Percentiles rank a stretch among this genome's conserved stretches.
Conservation (phyloP, 768 basidiomycete species). For the Lactarius deliciosus region DNA sequence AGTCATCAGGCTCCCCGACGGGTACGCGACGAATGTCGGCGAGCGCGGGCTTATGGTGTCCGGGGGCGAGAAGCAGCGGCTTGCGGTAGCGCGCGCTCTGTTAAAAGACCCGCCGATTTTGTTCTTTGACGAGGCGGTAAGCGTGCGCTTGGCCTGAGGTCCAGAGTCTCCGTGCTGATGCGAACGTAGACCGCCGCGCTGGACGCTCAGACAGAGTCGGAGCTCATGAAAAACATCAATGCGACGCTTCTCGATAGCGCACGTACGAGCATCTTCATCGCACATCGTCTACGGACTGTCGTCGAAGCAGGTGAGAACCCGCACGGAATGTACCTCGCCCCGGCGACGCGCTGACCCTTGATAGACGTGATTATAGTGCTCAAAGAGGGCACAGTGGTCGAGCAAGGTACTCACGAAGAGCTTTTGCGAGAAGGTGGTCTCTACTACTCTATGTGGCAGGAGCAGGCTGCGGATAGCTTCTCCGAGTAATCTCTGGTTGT, state of each 20-base stretch:
- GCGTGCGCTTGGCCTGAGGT: slow-evolving; percentile 34
- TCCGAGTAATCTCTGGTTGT: slow-evolving; percentile 19
- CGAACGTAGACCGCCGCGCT: slow-evolving; percentile 81
- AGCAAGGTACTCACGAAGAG: slow-evolving; percentile 92
- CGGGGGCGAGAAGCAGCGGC: slow-evolving; percentile 95
- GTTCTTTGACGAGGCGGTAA: slow-evolving; percentile 97
- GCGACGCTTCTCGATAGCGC: slow-evolving; percentile 67
- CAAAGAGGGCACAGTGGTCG: slow-evolving; percentile 84
- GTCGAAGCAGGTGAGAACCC: slow-evolving; percentile 74
- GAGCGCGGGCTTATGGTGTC: slow-evolving; percentile 98
- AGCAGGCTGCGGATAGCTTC: slow-evolving; percentile 50
- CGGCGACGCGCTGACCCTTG: background rate
- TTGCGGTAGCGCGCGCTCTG: slow-evolving; percentile 91
- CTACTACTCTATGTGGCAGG: slow-evolving; percentile 80
- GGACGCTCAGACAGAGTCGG: slow-evolving; percentile 92
- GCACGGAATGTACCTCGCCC: background rate
- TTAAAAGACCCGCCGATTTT: slow-evolving; percentile 94
- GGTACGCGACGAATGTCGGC: slow-evolving; percentile 88
- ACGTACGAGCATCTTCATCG: slow-evolving; percentile 95
- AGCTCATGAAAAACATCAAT: slow-evolving; percentile 94
- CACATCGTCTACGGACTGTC: slow-evolving; percentile 86
- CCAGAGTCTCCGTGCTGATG: background rate
- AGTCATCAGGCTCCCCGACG: slow-evolving; percentile 77
- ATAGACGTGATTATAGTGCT: slow-evolving; percentile 92
- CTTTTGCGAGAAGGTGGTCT: slow-evolving; percentile 68